Evolutionary conservation across 345 rosid genomes (phyloP).

Genomic region (Ceriops zippeliana): DNA sequence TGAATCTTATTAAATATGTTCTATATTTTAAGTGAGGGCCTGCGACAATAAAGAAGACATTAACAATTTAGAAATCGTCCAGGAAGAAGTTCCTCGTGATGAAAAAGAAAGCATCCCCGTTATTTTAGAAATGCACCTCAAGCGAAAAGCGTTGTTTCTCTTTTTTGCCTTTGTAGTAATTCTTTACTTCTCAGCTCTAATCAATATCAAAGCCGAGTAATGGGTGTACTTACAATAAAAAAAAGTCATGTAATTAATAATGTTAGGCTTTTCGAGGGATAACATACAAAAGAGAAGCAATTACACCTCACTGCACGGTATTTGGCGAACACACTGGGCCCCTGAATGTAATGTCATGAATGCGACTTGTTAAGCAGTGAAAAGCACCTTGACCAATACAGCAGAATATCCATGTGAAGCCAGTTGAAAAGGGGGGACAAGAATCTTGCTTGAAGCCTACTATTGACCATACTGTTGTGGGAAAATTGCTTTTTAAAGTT

Average conservation of each 20-base stretch:
- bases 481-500: constrained; percentile 7
- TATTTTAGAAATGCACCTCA: no score
- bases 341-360: background rate
- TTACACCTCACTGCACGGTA: constrained; percentile 6
- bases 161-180: no score
- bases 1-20: no score
- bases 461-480: background rate
- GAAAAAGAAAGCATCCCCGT: no score
- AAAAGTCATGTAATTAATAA: background rate
- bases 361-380: background rate
- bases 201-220: no score
- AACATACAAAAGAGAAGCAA: constrained; percentile 10
- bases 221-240: no score
- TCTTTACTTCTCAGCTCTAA: no score
- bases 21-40: no score
- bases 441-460: constrained; percentile 25
- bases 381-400: background rate
- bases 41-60: no score
- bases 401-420: constrained; percentile 2
- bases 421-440: constrained; percentile 9
- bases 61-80: no score
- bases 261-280: constrained; percentile 4
- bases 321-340: background rate
- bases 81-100: no score
- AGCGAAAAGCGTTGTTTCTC: no score